Evolutionary conservation across 345 rosid genomes (phyloP).

Genomic region (Boechera retrofracta): DNA sequence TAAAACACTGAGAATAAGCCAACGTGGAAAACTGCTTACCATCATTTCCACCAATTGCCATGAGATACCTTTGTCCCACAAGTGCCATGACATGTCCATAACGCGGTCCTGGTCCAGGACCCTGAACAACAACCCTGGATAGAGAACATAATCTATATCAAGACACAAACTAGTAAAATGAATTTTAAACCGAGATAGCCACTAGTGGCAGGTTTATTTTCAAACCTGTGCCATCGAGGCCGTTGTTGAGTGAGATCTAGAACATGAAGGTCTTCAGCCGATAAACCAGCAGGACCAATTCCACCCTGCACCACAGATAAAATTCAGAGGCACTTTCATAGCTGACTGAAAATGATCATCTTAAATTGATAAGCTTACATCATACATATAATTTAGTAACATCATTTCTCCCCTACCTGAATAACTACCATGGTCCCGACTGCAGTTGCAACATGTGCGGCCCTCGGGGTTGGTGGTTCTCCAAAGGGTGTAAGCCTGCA

Average conservation of each 20-base stretch:
- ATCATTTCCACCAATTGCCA: conserved; percentile 97
- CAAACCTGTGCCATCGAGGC: conserved; percentile 91
- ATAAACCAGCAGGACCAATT: conserved; percentile 94
- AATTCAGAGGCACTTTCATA: conserved; percentile 27
- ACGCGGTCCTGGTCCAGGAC: conserved; percentile 97
- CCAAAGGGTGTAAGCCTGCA: conserved; percentile 83
- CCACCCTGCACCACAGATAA: conserved; percentile 68
- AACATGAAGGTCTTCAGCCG: conserved; percentile 97
- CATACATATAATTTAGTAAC: conserved; percentile 9
- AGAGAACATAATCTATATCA: conserved; percentile 40
- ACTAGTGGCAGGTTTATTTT: conserved; percentile 10
- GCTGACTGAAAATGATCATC: conserved; percentile 31
- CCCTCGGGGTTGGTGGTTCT: conserved; percentile 95
- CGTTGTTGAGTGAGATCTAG: conserved; percentile 94
- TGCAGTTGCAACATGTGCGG: conserved; percentile 95
- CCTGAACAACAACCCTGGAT: conserved; percentile 87
- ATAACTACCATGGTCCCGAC: conserved; percentile 98
- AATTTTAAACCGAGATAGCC: conserved; percentile 5
- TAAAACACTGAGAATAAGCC: conserved; percentile 6
- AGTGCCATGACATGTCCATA: conserved; percentile 98
- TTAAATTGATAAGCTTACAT: conserved; percentile 5
- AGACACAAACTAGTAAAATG: conserved; percentile 13
- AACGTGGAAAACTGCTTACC: conserved; percentile 53
- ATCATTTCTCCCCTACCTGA: conserved; percentile 58
- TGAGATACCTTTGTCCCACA: conserved; percentile 93